These are phyloP conservation scores for Solanum clarkiae DNA, from an alignment of 257 asterid species.

Conservation along the genomic window DNA sequence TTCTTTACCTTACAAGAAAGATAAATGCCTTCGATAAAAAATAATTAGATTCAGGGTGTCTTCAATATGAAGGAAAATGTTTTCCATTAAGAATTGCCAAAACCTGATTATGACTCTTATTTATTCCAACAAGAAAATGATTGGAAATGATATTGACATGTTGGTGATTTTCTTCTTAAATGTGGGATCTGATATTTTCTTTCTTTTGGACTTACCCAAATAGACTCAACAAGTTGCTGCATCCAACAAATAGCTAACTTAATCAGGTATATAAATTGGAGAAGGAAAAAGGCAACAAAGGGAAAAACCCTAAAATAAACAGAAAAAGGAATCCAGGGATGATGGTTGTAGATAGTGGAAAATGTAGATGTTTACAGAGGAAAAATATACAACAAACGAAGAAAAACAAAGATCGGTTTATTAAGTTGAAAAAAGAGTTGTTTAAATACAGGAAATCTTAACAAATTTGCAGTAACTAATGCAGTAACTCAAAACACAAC, in stretches of 20 bases:
- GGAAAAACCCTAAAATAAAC: background rate
- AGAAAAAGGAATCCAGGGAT: background rate
- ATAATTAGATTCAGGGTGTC: background rate
- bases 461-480: too few relatives aligned
- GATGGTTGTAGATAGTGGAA: background rate
- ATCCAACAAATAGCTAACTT: background rate
- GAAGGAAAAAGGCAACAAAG: background rate
- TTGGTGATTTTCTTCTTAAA: background rate
- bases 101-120: background rate
- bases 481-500: too few relatives aligned
- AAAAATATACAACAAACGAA: too few relatives aligned
- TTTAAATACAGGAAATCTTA: too few relatives aligned
- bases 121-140: background rate
- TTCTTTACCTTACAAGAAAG: background rate
- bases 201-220: background rate
- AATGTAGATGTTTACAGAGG: background rate
- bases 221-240: background rate
- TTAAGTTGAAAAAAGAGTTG: too few relatives aligned
- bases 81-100: background rate
- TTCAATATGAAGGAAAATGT: background rate
- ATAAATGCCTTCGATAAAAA: background rate
- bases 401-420: too few relatives aligned
- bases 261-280: background rate
- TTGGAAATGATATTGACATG: background rate
- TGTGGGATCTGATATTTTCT: background rate